Base-by-base conservation (phyloP, 2,329 filamentous ascomycete genomes). In the Nothophoma quercina region DNA sequence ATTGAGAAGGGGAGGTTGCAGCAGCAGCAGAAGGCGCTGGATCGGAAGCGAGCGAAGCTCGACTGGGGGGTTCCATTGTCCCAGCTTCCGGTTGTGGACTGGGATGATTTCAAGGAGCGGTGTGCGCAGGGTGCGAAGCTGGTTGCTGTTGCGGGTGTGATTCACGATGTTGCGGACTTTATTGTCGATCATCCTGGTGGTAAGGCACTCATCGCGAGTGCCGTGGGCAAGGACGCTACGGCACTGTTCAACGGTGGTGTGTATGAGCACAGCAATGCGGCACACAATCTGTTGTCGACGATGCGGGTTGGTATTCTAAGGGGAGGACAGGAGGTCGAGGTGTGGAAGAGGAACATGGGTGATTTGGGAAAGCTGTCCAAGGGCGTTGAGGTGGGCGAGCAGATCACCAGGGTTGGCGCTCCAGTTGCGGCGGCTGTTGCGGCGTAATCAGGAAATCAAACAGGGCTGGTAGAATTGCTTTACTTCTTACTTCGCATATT, bases 361-460 rank as follows among this genome's bases (percentile, higher is more conserved):
- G 38, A 45, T 86, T 88, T 62, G 83, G 91, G 71, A 91, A 89
- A 70, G 91, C 96, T 71, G 88, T n/a, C 85, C 12, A 81, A 85
- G 35, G 91, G 90, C 23, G 82, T 88, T 71, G 86, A 88, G 60
- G 90, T 96, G 62, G 91, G 91, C 39, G 81, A 85, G 60, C 92
- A 96, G 78, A 84, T 90, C 51, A 96, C 92, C 58, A 90, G 90
- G 75, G 84, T 93, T 39, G 78, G 84, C 13, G 85, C 89, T 72
- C 90, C 91, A 22, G 84, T 89, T 47, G 85, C 87, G 55, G 91
- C 86, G 61, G 92, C 92, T 54, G 89, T 90, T 75, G 90, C 91
- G 58, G 91, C 91, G 65, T 92, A 44, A 22, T 32, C 7, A n/a
- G 16, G 19, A 15, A 3, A 28, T 28, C 8, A 28, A 12, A 7